Evolutionary conservation across 1,284 basidiomycete species (phyloP).

Genomic region (Cutaneotrichosporon cutaneum): DNA sequence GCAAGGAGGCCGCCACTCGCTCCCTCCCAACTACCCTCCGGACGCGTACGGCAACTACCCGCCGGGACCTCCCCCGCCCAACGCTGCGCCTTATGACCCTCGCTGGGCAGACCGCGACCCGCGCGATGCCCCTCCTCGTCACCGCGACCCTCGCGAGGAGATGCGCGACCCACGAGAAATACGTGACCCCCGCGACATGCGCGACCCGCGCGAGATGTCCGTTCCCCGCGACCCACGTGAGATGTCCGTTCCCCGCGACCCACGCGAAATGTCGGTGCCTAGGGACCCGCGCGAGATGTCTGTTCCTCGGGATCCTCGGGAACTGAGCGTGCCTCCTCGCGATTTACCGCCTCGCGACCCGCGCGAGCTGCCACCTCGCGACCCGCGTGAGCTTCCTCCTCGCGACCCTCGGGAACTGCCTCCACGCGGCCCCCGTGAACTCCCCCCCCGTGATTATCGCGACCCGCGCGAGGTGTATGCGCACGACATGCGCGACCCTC

Average conservation of each 20-base stretch:
- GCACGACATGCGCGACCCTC: slow-evolving; percentile 8
- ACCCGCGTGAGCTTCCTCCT: slow-evolving; percentile 8
- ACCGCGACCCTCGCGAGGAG: slow-evolving; percentile 12
- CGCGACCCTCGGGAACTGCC: slow-evolving; percentile 9
- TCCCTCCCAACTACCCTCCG: slow-evolving; percentile 12
- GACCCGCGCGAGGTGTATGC: slow-evolving; percentile 14
- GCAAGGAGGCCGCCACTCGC: slow-evolving; percentile 1
- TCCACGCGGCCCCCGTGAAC: slow-evolving; percentile 11
- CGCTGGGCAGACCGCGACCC: slow-evolving; percentile 20
- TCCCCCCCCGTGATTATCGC: slow-evolving; percentile 7
- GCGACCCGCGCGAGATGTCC: slow-evolving; percentile 10
- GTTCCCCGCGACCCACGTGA: slow-evolving; percentile 11
- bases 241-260: slow-evolving; percentile 5
- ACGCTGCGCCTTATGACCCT: slow-evolving; percentile 12
- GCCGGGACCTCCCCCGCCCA: slow-evolving; percentile 11
- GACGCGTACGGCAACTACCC: slow-evolving; percentile 14
- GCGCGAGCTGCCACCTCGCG: slow-evolving; percentile 9
- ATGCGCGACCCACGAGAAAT: slow-evolving; percentile 6
- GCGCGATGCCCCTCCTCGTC: slow-evolving; percentile 9
- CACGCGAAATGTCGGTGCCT: slow-evolving; percentile 6
- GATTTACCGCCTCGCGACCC: slow-evolving; percentile 9
- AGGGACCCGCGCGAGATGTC: slow-evolving; percentile 8
- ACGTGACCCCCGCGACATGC: slow-evolving; percentile 13
- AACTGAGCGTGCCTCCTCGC: slow-evolving; percentile 6
- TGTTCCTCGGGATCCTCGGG: slow-evolving; percentile 6